These are phyloP conservation scores for Cicer yamashitae DNA, from an alignment of 306 rosid genomes.

Conservation along the genomic window DNA sequence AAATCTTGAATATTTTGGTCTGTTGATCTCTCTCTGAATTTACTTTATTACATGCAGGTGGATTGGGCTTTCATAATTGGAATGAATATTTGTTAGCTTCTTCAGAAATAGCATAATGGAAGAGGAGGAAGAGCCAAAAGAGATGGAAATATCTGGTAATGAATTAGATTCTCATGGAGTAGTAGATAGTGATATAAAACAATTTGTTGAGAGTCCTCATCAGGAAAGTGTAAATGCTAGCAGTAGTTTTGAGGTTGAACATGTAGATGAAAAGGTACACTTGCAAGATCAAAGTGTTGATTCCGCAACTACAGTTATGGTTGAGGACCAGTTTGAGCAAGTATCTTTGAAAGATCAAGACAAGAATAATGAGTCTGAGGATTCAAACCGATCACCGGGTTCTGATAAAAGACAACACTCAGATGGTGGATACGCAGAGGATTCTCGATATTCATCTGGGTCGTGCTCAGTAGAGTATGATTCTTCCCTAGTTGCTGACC, in stretches of 20 bases:
- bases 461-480: constrained; percentile 51
- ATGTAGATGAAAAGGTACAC: constrained; percentile 44
- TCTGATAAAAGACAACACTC: constrained; percentile 59
- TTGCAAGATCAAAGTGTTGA: constrained; percentile 51
- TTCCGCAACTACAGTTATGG: constrained; percentile 53
- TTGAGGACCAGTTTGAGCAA: constrained; percentile 89
- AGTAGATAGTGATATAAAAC: constrained; percentile 53
- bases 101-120: constrained; percentile 60
- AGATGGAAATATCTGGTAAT: constrained; percentile 50
- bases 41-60: constrained; percentile 49
- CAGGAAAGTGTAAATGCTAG: constrained; percentile 49
- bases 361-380: constrained; percentile 55
- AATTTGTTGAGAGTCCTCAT: constrained; percentile 47
- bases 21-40: constrained; percentile 32
- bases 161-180: constrained; percentile 50
- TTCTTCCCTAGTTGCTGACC: constrained; percentile 57
- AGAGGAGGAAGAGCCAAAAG: constrained; percentile 78
- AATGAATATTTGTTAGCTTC: constrained; percentile 49
- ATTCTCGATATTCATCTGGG: constrained; percentile 56
- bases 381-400: constrained; percentile 60
- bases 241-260: constrained; percentile 46
- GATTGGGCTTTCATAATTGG: constrained; percentile 46
- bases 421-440: constrained; percentile 61
- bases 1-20: constrained; percentile 2
- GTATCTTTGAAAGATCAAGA: constrained; percentile 86